phyloP scores from a whole-genome alignment of 176 grass and related monocot species.

The Oryza coarctata region DNA sequence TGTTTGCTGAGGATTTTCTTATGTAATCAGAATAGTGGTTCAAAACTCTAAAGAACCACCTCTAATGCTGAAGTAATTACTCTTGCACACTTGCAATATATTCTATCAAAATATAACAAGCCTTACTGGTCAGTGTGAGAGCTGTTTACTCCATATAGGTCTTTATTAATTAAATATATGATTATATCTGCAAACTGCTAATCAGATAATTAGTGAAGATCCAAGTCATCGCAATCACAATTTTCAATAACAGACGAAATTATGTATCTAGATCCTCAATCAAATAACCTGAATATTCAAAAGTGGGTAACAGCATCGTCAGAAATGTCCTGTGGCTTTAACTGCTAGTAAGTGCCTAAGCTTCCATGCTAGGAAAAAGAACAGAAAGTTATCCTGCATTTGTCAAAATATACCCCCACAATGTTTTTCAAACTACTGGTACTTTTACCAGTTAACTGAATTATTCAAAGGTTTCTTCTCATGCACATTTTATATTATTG shows the following conservation, averaged over 20 bases:
- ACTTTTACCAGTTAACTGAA: background rate
- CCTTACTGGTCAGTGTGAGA: background rate
- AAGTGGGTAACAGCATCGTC: background rate
- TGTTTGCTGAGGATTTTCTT: background rate
- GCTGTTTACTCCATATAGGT: background rate
- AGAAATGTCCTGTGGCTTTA: background rate
- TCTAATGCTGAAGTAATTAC: background rate
- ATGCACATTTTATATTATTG: background rate
- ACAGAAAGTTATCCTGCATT: background rate
- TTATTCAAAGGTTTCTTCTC: background rate
- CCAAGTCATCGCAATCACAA: background rate
- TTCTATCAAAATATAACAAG: conserved; percentile 2
- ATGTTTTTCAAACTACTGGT: background rate
- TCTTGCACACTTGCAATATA: conserved; percentile 19
- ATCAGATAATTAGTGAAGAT: background rate
- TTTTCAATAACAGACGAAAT: conserved; percentile 10
- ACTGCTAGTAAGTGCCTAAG: background rate
- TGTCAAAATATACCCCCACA: background rate
- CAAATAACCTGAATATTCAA: background rate
- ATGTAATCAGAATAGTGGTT: background rate
- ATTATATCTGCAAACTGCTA: background rate
- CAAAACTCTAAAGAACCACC: background rate
- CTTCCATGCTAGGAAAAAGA: background rate
- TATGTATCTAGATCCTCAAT: background rate
- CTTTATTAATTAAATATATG: background rate